Conservation (phyloP, 2,329 filamentous ascomycete genomes). For the Pseudocercospora fuligena region DNA sequence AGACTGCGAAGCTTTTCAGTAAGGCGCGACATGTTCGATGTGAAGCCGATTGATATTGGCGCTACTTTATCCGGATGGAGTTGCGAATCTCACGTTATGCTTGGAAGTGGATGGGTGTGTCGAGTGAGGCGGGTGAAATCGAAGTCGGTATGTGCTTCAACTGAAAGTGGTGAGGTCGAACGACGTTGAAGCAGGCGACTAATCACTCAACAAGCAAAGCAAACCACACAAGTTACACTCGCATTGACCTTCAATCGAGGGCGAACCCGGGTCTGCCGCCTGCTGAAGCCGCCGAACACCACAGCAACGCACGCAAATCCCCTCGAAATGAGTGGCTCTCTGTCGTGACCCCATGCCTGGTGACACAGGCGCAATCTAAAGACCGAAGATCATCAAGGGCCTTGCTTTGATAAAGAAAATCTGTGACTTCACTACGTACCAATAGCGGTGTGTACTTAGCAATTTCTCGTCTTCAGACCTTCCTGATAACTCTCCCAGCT, state of each 20-base stretch:
- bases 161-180: too few relatives aligned
- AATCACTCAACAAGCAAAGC: not conserved
- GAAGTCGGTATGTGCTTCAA: too few relatives aligned
- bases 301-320: not conserved
- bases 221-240: not conserved
- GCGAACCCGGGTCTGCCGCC: not conserved
- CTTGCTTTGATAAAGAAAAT: not conserved
- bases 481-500: slow-evolving; percentile 21
- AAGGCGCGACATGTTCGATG: not conserved
- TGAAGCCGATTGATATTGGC: not conserved
- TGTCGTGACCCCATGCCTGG: not conserved
- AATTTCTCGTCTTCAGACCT: not conserved
- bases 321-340: not conserved
- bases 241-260: not conserved
- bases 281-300: not conserved
- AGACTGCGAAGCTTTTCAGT: not conserved
- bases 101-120: not conserved
- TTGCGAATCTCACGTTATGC: not conserved
- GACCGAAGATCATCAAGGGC: not conserved
- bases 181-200: too few relatives aligned
- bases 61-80: not conserved
- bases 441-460: not conserved
- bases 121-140: not conserved
- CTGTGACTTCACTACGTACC: not conserved
- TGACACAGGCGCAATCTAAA: not conserved